Base-by-base conservation (phyloP, 257 asterid genomes). In the Haberlea rhodopensis region DNA sequence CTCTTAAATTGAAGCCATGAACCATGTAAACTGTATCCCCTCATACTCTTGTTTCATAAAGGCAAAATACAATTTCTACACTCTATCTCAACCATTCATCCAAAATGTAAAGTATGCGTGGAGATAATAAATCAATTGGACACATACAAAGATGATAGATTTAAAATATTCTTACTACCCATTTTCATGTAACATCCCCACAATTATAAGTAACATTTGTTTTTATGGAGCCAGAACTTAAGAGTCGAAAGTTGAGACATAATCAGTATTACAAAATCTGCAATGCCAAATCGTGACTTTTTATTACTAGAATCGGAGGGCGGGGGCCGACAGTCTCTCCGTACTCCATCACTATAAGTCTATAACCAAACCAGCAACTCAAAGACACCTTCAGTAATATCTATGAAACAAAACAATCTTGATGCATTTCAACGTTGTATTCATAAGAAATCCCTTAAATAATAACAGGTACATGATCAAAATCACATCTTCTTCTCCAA, bases 401-500 rank as follows among this genome's bases (percentile, higher is more conserved):
- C 15, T 8, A 16, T 34, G 45, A 34, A 34, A 34, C 45, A 34
- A 58, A 19, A 20, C 63, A 20, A 18, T 29, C 5, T n/a, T 32
- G 29, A 59, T 9, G 22, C 28, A 32, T 5, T 58, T 27, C 48
- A 40, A 40, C 6, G 6, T 3, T 40, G 48, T 11, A 40, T 40
- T 40, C 48, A 11, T 4, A 13, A 40, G 48, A 40, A 40, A 40
- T 40, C n/a, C 48, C 48, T 40, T 57, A 56, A 48, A 10, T 46
- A 10, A 4, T n/a, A 32, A 32, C 20, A 22, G 45, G 24, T 52
- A 24, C 29, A 34, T 45, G 15, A 28, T 48, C 3, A n/a, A 28
- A 19, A 57, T 32, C 5, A 68, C 53, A 73, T n/a, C 52, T n/a
- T 66, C 21, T 7, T 24, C 46, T 10, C 32, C 19, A 62, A 63